Percentiles rank a stretch among this genome's conserved stretches.
Evolutionary conservation across 1,139 yeast genomes (phyloP).

Genomic region (Taphrina deformans): DNA sequence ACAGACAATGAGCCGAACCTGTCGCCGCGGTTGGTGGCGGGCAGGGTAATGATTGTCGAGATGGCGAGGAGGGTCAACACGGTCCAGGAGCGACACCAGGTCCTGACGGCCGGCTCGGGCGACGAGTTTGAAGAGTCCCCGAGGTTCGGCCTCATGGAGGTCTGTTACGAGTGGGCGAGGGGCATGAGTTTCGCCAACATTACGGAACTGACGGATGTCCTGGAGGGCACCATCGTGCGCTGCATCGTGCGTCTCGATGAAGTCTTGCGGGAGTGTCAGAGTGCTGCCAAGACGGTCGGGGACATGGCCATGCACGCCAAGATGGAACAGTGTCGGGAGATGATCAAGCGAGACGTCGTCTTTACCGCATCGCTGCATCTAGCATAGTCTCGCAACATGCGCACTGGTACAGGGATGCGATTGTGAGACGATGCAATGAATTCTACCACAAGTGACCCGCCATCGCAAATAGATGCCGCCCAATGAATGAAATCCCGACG

Average conservation of each 20-base stretch:
- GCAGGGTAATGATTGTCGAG: slow-evolving; percentile 66
- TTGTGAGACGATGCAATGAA: not conserved
- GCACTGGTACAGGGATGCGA: not conserved
- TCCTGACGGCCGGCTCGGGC: slow-evolving; percentile 43
- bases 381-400: not conserved
- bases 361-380: slow-evolving; percentile 82
- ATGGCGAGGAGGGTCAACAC: slow-evolving; percentile 65
- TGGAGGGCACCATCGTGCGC: slow-evolving; percentile 97
- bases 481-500: not conserved
- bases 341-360: slow-evolving; percentile 92
- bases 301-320: slow-evolving; percentile 83
- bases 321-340: slow-evolving; percentile 90
- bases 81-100: slow-evolving; percentile 67
- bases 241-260: slow-evolving; percentile 93
- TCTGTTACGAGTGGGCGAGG: slow-evolving; percentile 97
- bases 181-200: slow-evolving; percentile 88
- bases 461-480: not conserved
- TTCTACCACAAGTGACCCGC: not conserved
- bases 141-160: slow-evolving; percentile 86
- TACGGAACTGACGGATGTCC: slow-evolving; percentile 82
- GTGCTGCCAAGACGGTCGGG: slow-evolving; percentile 92
- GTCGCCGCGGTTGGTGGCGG: slow-evolving; percentile 80
- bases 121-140: slow-evolving; percentile 63
- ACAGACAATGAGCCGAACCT: slow-evolving; percentile 59
- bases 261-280: slow-evolving; percentile 89